Evolutionary conservation across 345 rosid species (phyloP).

Genomic region (Acer negundo): DNA sequence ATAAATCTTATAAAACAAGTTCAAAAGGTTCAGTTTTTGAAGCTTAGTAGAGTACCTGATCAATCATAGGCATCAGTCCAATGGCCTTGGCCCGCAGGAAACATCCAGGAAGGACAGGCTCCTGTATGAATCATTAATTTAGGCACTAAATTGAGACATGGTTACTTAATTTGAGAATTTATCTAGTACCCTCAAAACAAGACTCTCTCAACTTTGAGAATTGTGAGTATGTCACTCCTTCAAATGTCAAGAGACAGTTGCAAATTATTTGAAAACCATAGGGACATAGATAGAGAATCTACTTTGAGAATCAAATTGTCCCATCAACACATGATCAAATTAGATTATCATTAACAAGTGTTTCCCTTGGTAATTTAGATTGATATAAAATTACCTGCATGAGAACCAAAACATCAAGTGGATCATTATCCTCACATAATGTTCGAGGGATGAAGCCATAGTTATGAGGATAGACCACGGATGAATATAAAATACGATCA

Average conservation of each 20-base stretch:
- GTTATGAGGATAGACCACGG: constrained; percentile 98
- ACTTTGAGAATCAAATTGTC: neutral
- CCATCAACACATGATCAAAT: neutral
- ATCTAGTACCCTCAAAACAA: neutral
- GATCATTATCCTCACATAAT: constrained; percentile 96
- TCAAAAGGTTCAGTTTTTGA: neutral
- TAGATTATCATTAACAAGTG: neutral
- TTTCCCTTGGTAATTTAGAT: neutral
- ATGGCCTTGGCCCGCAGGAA: constrained; percentile 94
- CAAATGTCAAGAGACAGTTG: neutral
- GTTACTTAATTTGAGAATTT: neutral
- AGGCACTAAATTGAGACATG: neutral
- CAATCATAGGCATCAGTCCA: constrained; percentile 99
- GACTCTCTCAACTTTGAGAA: neutral
- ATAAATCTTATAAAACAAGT: neutral
- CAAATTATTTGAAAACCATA: neutral
- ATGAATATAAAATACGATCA: constrained; percentile 82
- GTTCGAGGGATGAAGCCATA: constrained; percentile 97
- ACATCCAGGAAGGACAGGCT: constrained; percentile 97
- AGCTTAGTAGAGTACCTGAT: constrained; percentile 53
- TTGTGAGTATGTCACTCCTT: neutral
- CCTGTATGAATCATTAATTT: constrained; percentile 37
- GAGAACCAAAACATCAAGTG: constrained; percentile 84
- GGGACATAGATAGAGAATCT: neutral
- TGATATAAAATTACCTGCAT: constrained; percentile 68